Base-by-base conservation (phyloP, 2,329 filamentous ascomycete genomes). In the Lachnum nothofagi region DNA sequence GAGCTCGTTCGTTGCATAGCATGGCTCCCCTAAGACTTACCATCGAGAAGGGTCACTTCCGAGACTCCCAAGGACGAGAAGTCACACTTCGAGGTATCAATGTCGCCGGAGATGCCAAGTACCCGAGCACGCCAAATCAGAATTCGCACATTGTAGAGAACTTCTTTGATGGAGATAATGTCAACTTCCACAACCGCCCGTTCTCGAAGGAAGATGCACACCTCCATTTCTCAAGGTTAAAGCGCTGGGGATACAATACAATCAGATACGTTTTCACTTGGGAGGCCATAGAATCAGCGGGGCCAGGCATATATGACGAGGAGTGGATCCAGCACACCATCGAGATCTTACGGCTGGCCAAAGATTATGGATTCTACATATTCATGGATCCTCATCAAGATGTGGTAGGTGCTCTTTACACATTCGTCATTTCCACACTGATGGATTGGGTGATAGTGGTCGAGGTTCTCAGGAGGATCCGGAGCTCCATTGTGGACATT, bases 371-470 rank as follows among this genome's bases (percentile, higher is more conserved):
- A 23, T 96, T 98, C 67, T 95, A 94, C 63, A 77, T 98, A 42
- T 97, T 96, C 66, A 95, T 98, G 89, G 94, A 98, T 61, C 91
- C 94, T 17, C 93, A 98, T 67, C 93, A 98, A 74, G 93, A 98
- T 72, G 91, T 97, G 60, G 85, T 88, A 77, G 57, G 83, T 79
- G 19, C 19, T n/a, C 22, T 52, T 14, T n/a, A 35, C 29, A 22
- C 8, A 8, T 33, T 37, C 42, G 5, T 4, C 22, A 27, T 23
- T 42, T 62, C 16, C 3, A 20, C 20, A 42, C 64, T 71, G 49
- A 71, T 41, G 34, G 44, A 31, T 38, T 56, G 27, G 24, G 22
- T 6, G 12, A 51, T 40, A 52, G 83, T 98, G 93, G 93, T 96
- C 91, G 27, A 80, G 93, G 46, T 93, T 93, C 64, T 90, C 88